These are phyloP conservation scores for Saturnispora mendoncae DNA, from an alignment of 805 yeast species.

Conservation along the genomic window DNA sequence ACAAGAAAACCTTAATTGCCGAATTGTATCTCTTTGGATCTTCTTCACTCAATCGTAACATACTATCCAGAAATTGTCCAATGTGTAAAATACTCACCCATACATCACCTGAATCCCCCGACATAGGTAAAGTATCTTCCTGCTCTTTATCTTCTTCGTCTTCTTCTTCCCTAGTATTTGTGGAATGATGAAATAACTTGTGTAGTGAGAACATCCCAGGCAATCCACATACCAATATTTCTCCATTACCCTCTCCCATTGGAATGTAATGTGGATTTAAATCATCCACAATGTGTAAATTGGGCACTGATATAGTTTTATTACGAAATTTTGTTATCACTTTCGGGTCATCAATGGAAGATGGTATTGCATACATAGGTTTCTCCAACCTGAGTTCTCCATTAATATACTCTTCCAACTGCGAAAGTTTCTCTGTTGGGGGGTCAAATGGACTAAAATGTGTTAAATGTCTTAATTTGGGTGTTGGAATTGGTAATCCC, in stretches of 20 bases:
- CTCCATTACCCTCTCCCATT: conserved; percentile 18
- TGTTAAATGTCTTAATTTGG: conserved; percentile 4
- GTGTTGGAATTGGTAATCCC: neutral
- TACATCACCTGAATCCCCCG: conserved; percentile 56
- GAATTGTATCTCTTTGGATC: conserved; percentile 23
- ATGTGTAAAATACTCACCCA: conserved; percentile 69
- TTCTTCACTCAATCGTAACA: conserved; percentile 30
- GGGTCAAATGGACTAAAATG: conserved; percentile 51
- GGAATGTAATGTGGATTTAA: conserved; percentile 33
- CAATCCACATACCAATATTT: conserved; percentile 53
- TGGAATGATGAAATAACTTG: conserved; percentile 54
- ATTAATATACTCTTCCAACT: conserved; percentile 38
- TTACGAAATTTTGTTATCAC: conserved; percentile 55
- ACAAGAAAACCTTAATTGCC: conserved; percentile 51
- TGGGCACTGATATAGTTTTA: conserved; percentile 45
- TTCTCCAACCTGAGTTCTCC: conserved; percentile 36
- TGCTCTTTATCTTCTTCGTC: neutral
- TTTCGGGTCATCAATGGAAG: conserved; percentile 64
- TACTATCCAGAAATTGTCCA: conserved; percentile 52
- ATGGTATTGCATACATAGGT: conserved; percentile 73
- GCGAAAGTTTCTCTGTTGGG: conserved; percentile 49
- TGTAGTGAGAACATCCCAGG: conserved; percentile 67
- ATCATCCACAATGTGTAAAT: conserved; percentile 57
- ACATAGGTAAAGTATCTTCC: conserved; percentile 38
- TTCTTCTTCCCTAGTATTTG: conserved; percentile 16